These are phyloP conservation scores for Cladorrhinum samala DNA, from an alignment of 495 filamentous ascomycete genomes.

Conservation along the genomic window DNA sequence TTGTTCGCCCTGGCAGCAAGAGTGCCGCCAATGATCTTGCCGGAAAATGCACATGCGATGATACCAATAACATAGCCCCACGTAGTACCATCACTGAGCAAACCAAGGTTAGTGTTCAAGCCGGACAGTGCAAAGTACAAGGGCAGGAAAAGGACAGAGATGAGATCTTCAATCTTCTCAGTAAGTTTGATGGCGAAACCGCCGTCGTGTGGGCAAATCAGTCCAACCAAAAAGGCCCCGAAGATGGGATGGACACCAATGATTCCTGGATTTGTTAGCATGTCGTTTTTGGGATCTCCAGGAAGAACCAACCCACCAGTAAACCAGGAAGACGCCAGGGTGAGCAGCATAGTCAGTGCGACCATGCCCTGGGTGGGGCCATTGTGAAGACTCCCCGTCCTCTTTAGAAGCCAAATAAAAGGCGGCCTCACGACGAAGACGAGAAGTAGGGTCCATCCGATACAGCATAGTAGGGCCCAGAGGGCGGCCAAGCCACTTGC, in stretches of 20 bases:
- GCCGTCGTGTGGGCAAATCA: constrained; percentile 91
- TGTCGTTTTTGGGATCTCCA: background rate
- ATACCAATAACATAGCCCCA: constrained; percentile 93
- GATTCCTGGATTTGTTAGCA: constrained; percentile 44
- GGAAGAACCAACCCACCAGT: constrained; percentile 48
- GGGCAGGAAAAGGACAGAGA: constrained; percentile 81
- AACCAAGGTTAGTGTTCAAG: constrained; percentile 79
- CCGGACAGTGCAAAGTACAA: constrained; percentile 95
- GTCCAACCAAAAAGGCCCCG: constrained; percentile 76
- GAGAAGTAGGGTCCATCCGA: constrained; percentile 74
- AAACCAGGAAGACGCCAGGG: constrained; percentile 84
- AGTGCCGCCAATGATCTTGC: constrained; percentile 81
- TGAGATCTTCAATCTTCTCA: constrained; percentile 93
- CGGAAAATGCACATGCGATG: constrained; percentile 73
- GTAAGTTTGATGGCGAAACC: constrained; percentile 93
- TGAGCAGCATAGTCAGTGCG: constrained; percentile 71
- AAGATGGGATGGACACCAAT: constrained; percentile 89
- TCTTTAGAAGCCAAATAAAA: constrained; percentile 68
- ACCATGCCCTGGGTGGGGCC: constrained; percentile 86
- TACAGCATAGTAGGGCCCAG: constrained; percentile 71
- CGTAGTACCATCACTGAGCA: constrained; percentile 73
- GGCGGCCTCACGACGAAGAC: constrained; percentile 67
- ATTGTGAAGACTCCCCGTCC: constrained; percentile 75
- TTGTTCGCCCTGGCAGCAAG: constrained; percentile 71
- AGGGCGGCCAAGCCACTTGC: constrained; percentile 77